Evolutionary conservation across 805 yeast genomes (phyloP).

Genomic region (Saturnispora gosingensis): DNA sequence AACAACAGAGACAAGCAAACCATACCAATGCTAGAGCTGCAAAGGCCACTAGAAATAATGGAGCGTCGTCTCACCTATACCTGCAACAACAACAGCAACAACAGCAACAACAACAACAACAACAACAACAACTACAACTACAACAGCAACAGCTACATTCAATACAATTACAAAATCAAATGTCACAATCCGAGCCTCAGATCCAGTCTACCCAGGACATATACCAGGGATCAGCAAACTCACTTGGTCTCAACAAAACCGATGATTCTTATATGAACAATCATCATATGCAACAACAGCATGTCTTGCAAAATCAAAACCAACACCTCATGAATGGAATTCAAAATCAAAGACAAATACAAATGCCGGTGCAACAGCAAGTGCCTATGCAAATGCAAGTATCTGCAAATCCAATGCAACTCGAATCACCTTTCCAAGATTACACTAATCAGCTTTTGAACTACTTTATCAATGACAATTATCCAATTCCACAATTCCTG

Average conservation of each 20-base stretch:
- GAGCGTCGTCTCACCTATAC: background rate
- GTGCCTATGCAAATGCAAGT: slow-evolving; percentile 1
- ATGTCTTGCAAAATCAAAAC: slow-evolving; percentile 11
- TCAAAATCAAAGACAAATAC: background rate
- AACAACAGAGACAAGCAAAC: slow-evolving; percentile 26
- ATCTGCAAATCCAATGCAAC: background rate
- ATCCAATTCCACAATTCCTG: slow-evolving; percentile 31
- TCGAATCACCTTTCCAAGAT: slow-evolving; percentile 13
- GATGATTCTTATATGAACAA: background rate
- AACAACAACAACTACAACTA: slow-evolving; percentile 3
- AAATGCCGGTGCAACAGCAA: slow-evolving; percentile 5
- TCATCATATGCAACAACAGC: slow-evolving; percentile 11
- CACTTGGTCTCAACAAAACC: background rate
- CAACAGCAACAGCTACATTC: slow-evolving; percentile 5
- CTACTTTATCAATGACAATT: slow-evolving; percentile 44
- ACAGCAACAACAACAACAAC: slow-evolving; percentile 13
- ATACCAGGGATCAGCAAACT: background rate
- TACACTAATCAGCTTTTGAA: slow-evolving; percentile 36
- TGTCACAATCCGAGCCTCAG: slow-evolving; percentile 16
- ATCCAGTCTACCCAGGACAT: background rate
- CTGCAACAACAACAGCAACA: slow-evolving; percentile 8
- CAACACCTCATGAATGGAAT: background rate
- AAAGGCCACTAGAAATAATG: background rate
- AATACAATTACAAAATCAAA: background rate
- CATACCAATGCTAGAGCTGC: background rate